These are phyloP conservation scores for Vickermania spadyakhi DNA, from an alignment of 208 protist species.

Conservation along the genomic window DNA sequence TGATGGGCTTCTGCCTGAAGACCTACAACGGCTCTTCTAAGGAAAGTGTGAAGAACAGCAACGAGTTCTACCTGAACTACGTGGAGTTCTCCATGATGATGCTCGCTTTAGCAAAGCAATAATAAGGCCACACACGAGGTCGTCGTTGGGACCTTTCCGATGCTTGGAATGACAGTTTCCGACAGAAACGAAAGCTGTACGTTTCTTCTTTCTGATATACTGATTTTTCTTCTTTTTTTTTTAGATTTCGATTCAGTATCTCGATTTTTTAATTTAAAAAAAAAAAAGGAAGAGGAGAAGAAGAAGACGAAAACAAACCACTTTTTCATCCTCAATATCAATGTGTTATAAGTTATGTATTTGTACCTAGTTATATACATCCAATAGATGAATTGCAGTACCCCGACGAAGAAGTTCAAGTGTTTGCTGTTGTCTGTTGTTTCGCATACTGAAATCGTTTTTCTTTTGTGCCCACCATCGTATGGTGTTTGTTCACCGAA, in stretches of 20 bases:
- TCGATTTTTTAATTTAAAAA: neutral
- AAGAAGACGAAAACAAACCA: neutral
- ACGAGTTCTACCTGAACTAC: constrained; percentile 49
- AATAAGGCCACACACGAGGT: constrained; percentile 1
- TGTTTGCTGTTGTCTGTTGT: neutral
- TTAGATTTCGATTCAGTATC: too few relatives aligned
- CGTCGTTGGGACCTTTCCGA: neutral
- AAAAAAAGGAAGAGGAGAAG: neutral
- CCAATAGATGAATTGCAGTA: too few relatives aligned
- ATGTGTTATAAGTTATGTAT: too few relatives aligned
- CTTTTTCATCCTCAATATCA: neutral
- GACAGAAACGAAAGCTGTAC: neutral
- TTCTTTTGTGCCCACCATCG: too few relatives aligned
- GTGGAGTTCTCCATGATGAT: constrained; percentile 84
- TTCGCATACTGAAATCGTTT: neutral
- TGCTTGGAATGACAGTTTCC: neutral
- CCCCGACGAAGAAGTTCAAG: too few relatives aligned
- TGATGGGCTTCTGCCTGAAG: constrained; percentile 38
- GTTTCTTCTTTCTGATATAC: neutral
- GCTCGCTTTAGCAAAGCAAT: constrained; percentile 63
- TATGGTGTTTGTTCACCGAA: too few relatives aligned
- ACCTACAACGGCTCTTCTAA: constrained; percentile 19
- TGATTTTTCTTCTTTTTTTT: neutral
- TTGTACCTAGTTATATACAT: too few relatives aligned
- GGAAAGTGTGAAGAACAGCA: constrained; percentile 1